A percentile compares a stretch with the other conserved stretches of the same genome.
Evolutionary conservation across 2,329 filamentous ascomycete genomes (phyloP).

Genomic region (Alternaria sp.): DNA sequence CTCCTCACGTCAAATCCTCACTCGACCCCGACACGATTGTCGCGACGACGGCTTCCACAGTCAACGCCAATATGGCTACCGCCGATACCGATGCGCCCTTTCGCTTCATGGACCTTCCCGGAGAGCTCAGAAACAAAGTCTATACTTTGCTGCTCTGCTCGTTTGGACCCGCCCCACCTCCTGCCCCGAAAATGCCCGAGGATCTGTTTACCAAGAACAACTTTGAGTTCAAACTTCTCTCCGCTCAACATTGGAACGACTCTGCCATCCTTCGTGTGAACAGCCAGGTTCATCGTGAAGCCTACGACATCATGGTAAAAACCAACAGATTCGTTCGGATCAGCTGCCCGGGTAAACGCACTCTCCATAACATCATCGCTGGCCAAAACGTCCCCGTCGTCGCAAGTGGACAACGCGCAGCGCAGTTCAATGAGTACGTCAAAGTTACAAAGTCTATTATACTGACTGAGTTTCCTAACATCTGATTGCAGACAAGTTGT

Average conservation of each 20-base stretch:
- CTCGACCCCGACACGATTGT: neutral
- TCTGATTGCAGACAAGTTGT: neutral
- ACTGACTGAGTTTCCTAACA: neutral
- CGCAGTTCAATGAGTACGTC: neutral
- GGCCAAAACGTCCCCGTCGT: fast-evolving
- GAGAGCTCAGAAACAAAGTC: constrained; percentile 19
- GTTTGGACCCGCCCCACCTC: neutral
- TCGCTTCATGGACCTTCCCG: constrained; percentile 17
- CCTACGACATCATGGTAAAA: neutral
- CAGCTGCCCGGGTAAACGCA: neutral
- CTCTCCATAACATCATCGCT: neutral
- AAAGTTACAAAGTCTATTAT: fast-evolving
- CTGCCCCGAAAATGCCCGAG: fast-evolving
- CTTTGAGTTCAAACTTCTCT: fast-evolving
- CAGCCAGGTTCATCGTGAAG: neutral
- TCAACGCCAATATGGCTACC: neutral
- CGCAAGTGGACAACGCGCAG: neutral
- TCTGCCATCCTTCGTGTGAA: neutral
- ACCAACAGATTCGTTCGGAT: neutral
- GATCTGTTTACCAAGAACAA: fast-evolving
- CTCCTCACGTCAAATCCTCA: neutral
- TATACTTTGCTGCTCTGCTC: constrained; percentile 13
- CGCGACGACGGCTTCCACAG: neutral
- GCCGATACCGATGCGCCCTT: neutral
- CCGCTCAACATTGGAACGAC: neutral